Conservation (phyloP, 176 grass and related monocot species). For the Rhynchospora pubera region DNA sequence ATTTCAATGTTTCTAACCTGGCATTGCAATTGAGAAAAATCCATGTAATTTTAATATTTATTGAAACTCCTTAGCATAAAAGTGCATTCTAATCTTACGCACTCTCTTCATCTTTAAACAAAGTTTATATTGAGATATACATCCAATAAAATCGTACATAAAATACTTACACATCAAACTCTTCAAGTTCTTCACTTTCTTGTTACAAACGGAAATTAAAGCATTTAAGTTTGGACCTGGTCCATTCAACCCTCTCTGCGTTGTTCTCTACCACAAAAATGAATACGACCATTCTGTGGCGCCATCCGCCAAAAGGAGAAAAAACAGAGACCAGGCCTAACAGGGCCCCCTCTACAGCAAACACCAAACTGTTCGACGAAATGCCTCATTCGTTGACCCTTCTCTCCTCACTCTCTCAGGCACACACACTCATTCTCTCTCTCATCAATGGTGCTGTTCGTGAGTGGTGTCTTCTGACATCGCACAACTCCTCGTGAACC, state of each 20-base stretch:
- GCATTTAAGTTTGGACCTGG: background rate
- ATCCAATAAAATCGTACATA: too few relatives aligned
- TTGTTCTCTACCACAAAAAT: background rate
- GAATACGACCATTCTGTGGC: conserved; percentile 8
- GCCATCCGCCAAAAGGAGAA: conserved; percentile 5
- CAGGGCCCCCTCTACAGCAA: background rate
- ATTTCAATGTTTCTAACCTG: too few relatives aligned
- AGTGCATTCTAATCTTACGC: too few relatives aligned
- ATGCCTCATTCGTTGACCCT: conserved; percentile 20
- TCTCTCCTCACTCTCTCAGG: background rate
- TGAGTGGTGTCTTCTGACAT: conserved; percentile 13
- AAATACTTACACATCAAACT: too few relatives aligned
- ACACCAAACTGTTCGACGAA: conserved; percentile 33
- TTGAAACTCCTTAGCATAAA: too few relatives aligned
- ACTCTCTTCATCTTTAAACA: too few relatives aligned
- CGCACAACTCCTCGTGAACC: conserved; percentile 12
- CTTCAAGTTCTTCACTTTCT: too few relatives aligned
- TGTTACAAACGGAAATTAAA: background rate
- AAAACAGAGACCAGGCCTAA: background rate
- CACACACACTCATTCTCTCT: conserved; percentile 25
- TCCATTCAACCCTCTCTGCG: background rate
- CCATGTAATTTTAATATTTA: too few relatives aligned
- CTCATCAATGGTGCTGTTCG: conserved; percentile 1
- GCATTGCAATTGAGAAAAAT: too few relatives aligned
- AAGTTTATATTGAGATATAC: too few relatives aligned